Evolutionary conservation across 768 basidiomycete genomes (phyloP).

Genomic region (Mycena rosella): DNA sequence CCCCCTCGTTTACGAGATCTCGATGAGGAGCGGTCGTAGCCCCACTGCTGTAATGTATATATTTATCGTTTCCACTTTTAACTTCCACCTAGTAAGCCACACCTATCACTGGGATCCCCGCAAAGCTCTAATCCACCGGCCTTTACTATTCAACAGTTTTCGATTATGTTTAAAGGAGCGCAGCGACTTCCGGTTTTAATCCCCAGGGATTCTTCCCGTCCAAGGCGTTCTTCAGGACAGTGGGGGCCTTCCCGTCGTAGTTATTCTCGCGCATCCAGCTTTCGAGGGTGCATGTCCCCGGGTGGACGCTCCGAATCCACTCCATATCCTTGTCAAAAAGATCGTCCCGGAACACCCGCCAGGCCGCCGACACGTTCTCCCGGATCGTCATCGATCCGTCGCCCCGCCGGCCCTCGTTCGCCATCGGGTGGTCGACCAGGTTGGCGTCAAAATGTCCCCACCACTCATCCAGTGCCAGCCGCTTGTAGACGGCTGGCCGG

Average conservation of each 20-base stretch:
- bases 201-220: conserved; percentile 12
- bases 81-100: too few species aligned
- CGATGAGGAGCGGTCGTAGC: too few species aligned
- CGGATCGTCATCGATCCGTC: conserved; percentile 28
- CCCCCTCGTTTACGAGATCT: too few species aligned
- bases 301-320: conserved; percentile 52
- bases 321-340: conserved; percentile 49
- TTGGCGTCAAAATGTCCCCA: conserved; percentile 23
- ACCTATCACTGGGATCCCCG: not conserved
- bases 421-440: conserved; percentile 30
- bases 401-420: conserved; percentile 14
- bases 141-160: too few species aligned
- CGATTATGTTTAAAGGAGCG: not conserved
- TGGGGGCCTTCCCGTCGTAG: conserved; percentile 38
- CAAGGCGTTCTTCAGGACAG: conserved; percentile 20
- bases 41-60: too few species aligned
- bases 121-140: too few species aligned
- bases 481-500: conserved; percentile 21
- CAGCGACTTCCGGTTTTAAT: not conserved
- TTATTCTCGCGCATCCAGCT: conserved; percentile 47
- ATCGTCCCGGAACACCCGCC: conserved; percentile 49
- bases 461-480: conserved; percentile 16
- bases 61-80: too few species aligned
- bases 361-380: conserved; percentile 49
- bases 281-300: conserved; percentile 45